These are phyloP conservation scores for Thalassiosira livingstoniorum DNA, from an alignment of 352 stramenopile genomes.

Conservation along the genomic window DNA sequence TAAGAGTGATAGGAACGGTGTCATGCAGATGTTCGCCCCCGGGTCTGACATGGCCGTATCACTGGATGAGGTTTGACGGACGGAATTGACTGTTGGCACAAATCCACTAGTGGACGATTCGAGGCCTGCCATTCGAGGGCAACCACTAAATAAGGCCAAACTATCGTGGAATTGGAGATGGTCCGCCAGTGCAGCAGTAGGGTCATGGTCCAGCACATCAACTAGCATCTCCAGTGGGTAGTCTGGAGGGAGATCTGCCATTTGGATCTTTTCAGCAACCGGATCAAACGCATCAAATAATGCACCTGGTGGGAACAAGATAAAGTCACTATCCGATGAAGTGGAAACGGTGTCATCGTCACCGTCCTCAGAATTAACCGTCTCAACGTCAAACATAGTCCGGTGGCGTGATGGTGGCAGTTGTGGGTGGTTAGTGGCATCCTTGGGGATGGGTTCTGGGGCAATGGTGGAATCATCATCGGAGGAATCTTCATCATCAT, in stretches of 20 bases:
- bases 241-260: too few relatives aligned
- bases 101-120: too few relatives aligned
- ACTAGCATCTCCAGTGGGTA: too few relatives aligned
- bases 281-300: too few relatives aligned
- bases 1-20: background rate
- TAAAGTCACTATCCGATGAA: background rate
- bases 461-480: background rate
- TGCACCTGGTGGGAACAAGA: too few relatives aligned
- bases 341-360: background rate
- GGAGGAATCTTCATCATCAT: background rate
- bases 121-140: background rate
- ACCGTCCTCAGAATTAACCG: background rate
- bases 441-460: too few relatives aligned
- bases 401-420: background rate
- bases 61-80: background rate
- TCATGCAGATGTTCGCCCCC: background rate
- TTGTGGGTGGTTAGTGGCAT: background rate
- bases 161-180: background rate
- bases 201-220: too few relatives aligned
- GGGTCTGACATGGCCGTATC: background rate
- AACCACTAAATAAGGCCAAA: background rate
- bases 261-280: too few relatives aligned
- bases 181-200: background rate
- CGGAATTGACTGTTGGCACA: too few relatives aligned
- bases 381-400: background rate